Conservation (phyloP, 345 rosid species). For the Hibiscus tridactylites region DNA sequence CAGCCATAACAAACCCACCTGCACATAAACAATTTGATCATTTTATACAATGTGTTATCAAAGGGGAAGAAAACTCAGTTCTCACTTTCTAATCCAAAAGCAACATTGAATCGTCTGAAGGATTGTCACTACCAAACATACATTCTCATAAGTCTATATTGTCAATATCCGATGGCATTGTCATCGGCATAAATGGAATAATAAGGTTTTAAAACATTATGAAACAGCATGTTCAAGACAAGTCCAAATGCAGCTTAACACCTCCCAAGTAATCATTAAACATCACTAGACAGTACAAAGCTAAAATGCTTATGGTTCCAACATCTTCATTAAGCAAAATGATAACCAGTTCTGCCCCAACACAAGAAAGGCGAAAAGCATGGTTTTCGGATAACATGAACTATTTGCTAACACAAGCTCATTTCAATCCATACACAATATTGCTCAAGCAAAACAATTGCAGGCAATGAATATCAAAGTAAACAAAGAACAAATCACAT, state of each 20-base stretch:
- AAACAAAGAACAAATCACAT: neutral
- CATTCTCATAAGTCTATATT: neutral
- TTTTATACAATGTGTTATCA: neutral
- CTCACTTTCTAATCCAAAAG: neutral
- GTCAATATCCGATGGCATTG: neutral
- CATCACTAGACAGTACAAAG: neutral
- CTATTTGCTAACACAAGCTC: neutral
- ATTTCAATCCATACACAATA: neutral
- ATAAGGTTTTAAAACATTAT: neutral
- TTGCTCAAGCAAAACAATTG: no score
- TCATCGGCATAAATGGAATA: neutral
- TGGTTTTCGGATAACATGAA: neutral
- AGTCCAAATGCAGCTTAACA: neutral
- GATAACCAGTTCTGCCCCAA: neutral
- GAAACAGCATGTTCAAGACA: neutral
- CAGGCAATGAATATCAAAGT: neutral
- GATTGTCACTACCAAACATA: neutral
- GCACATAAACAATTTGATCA: constrained; percentile 21
- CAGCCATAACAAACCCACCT: constrained; percentile 54
- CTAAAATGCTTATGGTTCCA: neutral
- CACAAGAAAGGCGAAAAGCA: neutral
- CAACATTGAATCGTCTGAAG: neutral
- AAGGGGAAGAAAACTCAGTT: neutral
- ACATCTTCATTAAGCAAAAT: neutral
- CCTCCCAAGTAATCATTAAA: neutral